phyloP scores from a whole-genome alignment of 192 early-diverging fungal genomes.

The Coemansia sp. region DNA sequence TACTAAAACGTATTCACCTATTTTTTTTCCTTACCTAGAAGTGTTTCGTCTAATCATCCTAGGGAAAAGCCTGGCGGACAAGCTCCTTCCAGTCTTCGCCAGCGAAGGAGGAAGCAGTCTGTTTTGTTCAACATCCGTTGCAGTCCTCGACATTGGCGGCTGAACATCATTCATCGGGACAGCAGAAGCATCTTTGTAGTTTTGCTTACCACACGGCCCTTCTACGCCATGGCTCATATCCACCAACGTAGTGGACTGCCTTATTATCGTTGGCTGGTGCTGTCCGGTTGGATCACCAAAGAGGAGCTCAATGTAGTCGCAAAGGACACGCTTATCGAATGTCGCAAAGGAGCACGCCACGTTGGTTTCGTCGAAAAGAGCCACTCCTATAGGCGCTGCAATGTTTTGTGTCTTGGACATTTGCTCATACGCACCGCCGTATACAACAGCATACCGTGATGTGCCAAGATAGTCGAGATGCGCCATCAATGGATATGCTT shows the following conservation, averaged over 20 bases:
- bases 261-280: background rate
- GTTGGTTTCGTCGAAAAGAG: background rate
- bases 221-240: background rate
- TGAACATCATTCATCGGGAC: background rate
- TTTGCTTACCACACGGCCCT: background rate
- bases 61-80: background rate
- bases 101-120: background rate
- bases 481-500: background rate
- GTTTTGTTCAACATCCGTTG: background rate
- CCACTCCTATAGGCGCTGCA: background rate
- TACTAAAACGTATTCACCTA: too few relatives aligned
- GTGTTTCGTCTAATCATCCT: background rate
- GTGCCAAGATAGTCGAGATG: background rate
- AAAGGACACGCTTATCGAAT: background rate
- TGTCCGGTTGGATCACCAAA: background rate
- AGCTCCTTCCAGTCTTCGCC: background rate
- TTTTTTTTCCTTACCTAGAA: background rate
- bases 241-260: background rate
- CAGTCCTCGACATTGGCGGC: background rate
- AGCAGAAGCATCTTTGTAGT: background rate
- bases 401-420: background rate
- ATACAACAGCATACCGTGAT: background rate
- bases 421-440: background rate
- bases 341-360: background rate
- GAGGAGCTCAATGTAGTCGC: constrained; percentile 1